Percentiles rank a stretch among this genome's conserved stretches.
Conservation (phyloP, 1,139 yeast species). For the Yamadazyma spencermartinsiae region DNA sequence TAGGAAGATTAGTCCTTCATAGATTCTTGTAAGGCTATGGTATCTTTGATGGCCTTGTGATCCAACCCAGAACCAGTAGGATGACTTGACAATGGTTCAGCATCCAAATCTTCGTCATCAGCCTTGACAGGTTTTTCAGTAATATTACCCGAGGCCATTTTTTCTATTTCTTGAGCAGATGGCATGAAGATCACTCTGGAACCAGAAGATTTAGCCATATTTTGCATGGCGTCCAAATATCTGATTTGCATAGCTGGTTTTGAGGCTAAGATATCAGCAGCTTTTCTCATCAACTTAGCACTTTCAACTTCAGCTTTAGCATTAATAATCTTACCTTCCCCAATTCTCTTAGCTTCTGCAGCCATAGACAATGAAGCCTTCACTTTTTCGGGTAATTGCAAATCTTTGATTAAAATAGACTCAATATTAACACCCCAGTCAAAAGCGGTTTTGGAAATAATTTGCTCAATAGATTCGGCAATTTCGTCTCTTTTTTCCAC, state of each 20-base stretch:
- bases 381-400: constrained; percentile 56
- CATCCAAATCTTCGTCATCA: constrained; percentile 22
- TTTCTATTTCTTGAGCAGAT: constrained; percentile 44
- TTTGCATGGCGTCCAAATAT: constrained; percentile 78
- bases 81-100: constrained; percentile 14
- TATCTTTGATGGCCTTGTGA: constrained; percentile 20
- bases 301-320: constrained; percentile 78
- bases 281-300: constrained; percentile 77
- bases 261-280: constrained; percentile 74
- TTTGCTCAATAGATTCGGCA: constrained; percentile 63
- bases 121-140: constrained; percentile 1
- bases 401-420: constrained; percentile 68
- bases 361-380: constrained; percentile 70
- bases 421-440: constrained; percentile 78
- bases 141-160: constrained; percentile 29
- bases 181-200: constrained; percentile 80
- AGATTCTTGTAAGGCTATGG: constrained; percentile 34
- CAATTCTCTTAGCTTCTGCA: constrained; percentile 74
- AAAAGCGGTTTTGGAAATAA: constrained; percentile 62
- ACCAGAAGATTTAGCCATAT: constrained; percentile 63
- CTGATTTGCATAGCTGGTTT: constrained; percentile 81
- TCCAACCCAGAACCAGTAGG: constrained; percentile 13
- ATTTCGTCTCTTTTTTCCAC: constrained; percentile 76
- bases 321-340: constrained; percentile 75
- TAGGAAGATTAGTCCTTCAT: constrained; percentile 12